These are phyloP conservation scores for Funneliformis geosporum DNA, from an alignment of 192 early-diverging fungal species.

Conservation along the genomic window DNA sequence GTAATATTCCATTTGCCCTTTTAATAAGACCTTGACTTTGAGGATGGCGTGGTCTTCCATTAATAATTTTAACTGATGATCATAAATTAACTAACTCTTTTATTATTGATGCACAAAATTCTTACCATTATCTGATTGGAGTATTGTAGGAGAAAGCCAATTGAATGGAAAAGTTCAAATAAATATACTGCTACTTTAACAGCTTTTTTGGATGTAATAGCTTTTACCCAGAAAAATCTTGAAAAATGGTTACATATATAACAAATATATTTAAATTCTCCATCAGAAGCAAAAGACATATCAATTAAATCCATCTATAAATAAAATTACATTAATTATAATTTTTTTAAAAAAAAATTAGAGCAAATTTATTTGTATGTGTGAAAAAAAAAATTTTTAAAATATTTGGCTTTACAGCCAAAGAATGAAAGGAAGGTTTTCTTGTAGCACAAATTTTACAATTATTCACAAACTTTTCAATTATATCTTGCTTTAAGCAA, in stretches of 20 bases:
- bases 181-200: background rate
- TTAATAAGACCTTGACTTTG: background rate
- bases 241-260: background rate
- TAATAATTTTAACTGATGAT: background rate
- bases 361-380: too few species aligned
- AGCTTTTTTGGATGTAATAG: background rate
- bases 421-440: too few species aligned
- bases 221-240: background rate
- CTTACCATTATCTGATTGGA: slow-evolving; percentile 2
- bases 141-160: background rate
- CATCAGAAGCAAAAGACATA: background rate
- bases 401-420: too few species aligned
- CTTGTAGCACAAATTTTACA: too few species aligned
- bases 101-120: background rate
- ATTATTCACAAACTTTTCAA: too few species aligned
- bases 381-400: too few species aligned
- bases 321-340: too few species aligned
- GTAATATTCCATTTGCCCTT: background rate
- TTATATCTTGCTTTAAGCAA: too few species aligned
- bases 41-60: background rate
- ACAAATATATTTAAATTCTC: slow-evolving; percentile 6
- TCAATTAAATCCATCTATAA: background rate
- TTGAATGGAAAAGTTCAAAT: background rate
- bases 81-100: background rate
- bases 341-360: too few species aligned